Conservation (phyloP, 2,329 filamentous ascomycete species). For the Onygena corvina region DNA sequence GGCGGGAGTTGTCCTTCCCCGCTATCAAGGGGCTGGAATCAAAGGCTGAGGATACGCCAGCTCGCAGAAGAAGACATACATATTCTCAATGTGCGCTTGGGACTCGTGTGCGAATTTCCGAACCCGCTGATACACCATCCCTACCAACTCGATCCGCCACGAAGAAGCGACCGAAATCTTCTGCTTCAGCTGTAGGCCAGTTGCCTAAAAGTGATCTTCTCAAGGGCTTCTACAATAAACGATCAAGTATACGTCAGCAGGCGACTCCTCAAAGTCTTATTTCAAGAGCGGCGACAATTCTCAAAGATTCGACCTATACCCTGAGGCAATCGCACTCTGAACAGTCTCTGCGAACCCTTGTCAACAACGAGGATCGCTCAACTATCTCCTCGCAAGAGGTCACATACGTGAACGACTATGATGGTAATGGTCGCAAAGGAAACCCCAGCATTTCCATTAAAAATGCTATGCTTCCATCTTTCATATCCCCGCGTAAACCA, state of each 20-base stretch:
- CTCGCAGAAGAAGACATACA: slow-evolving; percentile 28
- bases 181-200: neutral
- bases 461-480: neutral
- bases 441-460: slow-evolving; percentile 15
- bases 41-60: neutral
- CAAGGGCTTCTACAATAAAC: neutral
- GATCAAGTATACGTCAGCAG: slow-evolving; percentile 10
- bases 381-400: neutral
- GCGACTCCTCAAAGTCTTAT: slow-evolving; percentile 11
- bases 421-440: neutral
- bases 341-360: neutral
- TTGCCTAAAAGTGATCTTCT: neutral
- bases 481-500: neutral
- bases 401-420: neutral
- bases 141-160: neutral
- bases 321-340: slow-evolving; percentile 1
- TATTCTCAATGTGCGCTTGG: slow-evolving; percentile 28
- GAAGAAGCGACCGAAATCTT: neutral
- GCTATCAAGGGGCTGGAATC: slow-evolving; percentile 15
- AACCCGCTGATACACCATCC: neutral
- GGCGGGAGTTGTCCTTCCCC: slow-evolving; percentile 15
- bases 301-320: slow-evolving; percentile 8
- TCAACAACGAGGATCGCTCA: neutral
- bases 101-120: slow-evolving; percentile 17
- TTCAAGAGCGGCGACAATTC: slow-evolving; percentile 9